phyloP scores from a whole-genome alignment of 768 basidiomycete genomes.

The Lentinula boryana region DNA sequence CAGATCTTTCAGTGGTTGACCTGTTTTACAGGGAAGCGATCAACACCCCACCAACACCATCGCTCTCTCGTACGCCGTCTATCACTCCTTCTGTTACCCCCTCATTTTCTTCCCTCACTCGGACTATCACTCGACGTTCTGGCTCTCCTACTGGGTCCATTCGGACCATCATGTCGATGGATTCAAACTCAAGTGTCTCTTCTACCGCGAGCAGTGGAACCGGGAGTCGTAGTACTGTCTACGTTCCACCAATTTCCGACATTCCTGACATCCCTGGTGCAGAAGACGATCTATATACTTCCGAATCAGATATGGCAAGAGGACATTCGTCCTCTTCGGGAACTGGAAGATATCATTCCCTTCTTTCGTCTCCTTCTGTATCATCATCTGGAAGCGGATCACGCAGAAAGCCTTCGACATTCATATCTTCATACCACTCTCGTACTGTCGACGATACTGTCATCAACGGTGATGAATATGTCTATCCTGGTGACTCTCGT shows the following conservation, averaged over 20 bases:
- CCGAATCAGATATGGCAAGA: constrained; percentile 3
- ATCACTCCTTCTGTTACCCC: constrained; percentile 42
- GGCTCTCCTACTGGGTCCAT: constrained; percentile 55
- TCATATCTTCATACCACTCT: constrained; percentile 51
- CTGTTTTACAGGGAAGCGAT: constrained; percentile 62
- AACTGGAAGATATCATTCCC: neutral
- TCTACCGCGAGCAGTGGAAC: constrained; percentile 37
- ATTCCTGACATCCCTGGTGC: constrained; percentile 49
- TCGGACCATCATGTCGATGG: constrained; percentile 60
- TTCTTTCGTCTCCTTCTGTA: constrained; percentile 18
- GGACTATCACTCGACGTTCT: constrained; percentile 7
- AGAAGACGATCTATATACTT: constrained; percentile 33
- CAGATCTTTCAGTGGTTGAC: neutral
- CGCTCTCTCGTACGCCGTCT: constrained; percentile 32
- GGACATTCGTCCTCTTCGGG: constrained; percentile 4
- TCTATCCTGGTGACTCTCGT: constrained; percentile 69
- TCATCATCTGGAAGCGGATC: constrained; percentile 34
- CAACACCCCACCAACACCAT: constrained; percentile 53
- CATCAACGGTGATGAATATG: constrained; percentile 56
- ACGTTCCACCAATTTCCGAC: constrained; percentile 68
- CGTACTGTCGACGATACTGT: constrained; percentile 73
- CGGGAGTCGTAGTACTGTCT: constrained; percentile 68
- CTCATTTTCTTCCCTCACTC: constrained; percentile 20
- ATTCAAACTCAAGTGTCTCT: constrained; percentile 32
- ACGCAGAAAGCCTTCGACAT: constrained; percentile 32